These are phyloP conservation scores for Kickxella alabastrina DNA, from an alignment of 192 early-diverging fungal species.

Conservation along the genomic window DNA sequence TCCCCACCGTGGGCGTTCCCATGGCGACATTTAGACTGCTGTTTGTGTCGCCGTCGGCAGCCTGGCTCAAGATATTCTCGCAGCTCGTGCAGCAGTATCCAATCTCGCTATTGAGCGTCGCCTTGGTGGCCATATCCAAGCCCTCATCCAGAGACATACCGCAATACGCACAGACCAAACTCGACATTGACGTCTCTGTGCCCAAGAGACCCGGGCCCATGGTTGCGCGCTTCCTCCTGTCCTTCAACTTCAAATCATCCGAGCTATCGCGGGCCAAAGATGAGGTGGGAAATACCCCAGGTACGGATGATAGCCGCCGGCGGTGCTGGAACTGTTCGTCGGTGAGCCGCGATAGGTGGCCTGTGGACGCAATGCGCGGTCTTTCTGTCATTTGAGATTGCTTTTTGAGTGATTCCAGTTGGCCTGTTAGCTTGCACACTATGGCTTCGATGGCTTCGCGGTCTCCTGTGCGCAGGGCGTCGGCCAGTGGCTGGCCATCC, in stretches of 20 bases:
- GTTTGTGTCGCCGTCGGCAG: conserved; percentile 3
- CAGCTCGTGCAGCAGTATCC: conserved; percentile 51
- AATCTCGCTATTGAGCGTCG: conserved; percentile 40
- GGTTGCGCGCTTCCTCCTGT: conserved; percentile 35
- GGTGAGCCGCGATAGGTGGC: not conserved
- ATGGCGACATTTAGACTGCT: not conserved
- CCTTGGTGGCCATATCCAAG: conserved; percentile 20
- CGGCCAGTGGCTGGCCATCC: conserved; percentile 33
- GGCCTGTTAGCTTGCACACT: conserved; percentile 36
- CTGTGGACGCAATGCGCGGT: not conserved
- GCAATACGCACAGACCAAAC: conserved; percentile 39
- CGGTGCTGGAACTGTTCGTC: conserved; percentile 13
- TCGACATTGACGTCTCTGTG: conserved; percentile 2
- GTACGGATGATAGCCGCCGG: conserved; percentile 25
- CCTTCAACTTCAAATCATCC: conserved; percentile 1
- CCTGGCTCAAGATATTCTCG: conserved; percentile 29
- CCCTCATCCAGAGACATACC: conserved; percentile 31
- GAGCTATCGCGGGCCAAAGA: conserved; percentile 3
- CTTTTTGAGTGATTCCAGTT: conserved; percentile 44
- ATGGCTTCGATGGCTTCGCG: conserved; percentile 47
- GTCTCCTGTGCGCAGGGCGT: conserved; percentile 44
- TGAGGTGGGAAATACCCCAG: conserved; percentile 4
- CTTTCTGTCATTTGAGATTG: conserved; percentile 16
- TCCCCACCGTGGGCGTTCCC: not conserved
- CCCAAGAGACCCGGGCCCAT: conserved; percentile 26